Base-by-base conservation (phyloP, 768 basidiomycete genomes). In the Tricholoma saponaceum region DNA sequence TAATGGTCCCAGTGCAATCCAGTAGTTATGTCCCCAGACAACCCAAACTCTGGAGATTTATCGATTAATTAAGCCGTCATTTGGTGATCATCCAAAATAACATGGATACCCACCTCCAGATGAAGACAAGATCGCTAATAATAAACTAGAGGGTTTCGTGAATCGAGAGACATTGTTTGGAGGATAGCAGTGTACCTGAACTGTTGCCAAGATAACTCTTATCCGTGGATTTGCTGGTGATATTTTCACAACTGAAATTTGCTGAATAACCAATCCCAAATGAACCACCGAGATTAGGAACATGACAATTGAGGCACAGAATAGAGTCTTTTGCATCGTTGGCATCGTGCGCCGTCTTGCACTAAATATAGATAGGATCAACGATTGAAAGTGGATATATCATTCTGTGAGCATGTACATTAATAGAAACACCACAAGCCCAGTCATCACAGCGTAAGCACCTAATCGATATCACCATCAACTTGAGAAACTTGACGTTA, bases 181-280 rank as follows among this genome's bases (percentile, higher is more conserved):
- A 50, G 14, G 46, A 35, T 4, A 9, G 35, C 14, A 14, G 13
- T 26, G 16, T 7, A 56, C 55, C 35, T 56, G 55, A 30, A 50
- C 16, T 26, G 18, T 14, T 3, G 46, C 46, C 13, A 56, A 18
- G 2, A 56, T 7, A n/a, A 56, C 37, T 20, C 23, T 30, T 20
- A 30, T 35, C n/a, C 39, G 44, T 14, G 26, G 23, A 25, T 50
- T 47, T 32, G 39, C 44, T 14, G 16, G 22, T 6, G 32, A 22
- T 25, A 16, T 3, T 3, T 18, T 2, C 10, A 13, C 23, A 18
- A 33, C 28, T 5, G 37, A 1, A 6, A 50, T 39, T 16, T 56
- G 44, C n/a, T 56, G 46, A 20, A 56, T 37, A 12, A 56, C 25
- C 44, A 56, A 30, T 23, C n/a, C 55, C 55, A 56, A 33, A 56